These are phyloP conservation scores for Penicillium sp. DNA, from an alignment of 2,329 filamentous ascomycete species.

Conservation along the genomic window DNA sequence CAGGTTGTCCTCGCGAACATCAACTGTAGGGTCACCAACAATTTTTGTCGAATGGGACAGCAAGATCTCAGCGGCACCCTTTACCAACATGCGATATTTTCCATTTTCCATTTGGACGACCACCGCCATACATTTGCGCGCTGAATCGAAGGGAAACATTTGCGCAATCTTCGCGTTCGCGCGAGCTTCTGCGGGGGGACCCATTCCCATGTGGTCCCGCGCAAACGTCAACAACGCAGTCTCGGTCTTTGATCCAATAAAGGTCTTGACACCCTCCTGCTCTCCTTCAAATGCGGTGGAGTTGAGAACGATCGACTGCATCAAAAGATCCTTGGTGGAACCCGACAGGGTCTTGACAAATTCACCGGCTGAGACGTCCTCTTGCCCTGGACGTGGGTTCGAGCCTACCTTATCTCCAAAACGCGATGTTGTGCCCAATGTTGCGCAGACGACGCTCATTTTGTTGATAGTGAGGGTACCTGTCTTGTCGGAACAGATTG, in stretches of 20 bases:
- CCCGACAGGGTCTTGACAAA: constrained; percentile 49
- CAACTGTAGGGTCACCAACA: constrained; percentile 55
- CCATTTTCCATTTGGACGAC: constrained; percentile 52
- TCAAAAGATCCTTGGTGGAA: constrained; percentile 51
- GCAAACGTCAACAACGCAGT: constrained; percentile 68
- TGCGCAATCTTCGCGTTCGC: constrained; percentile 54
- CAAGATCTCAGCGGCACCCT: constrained; percentile 49
- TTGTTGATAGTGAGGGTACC: constrained; percentile 60
- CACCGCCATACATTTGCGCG: constrained; percentile 64
- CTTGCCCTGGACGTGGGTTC: constrained; percentile 40
- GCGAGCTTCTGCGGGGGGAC: constrained; percentile 54
- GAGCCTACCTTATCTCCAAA: constrained; percentile 39
- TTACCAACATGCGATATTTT: constrained; percentile 53
- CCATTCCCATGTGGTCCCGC: constrained; percentile 59
- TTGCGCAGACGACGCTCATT: constrained; percentile 56
- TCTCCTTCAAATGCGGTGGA: constrained; percentile 65
- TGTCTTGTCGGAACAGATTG: constrained; percentile 61
- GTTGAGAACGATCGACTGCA: constrained; percentile 61
- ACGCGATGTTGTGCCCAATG: constrained; percentile 43
- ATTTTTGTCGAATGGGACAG: constrained; percentile 46
- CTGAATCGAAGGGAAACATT: constrained; percentile 56
- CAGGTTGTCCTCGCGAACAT: constrained; percentile 49
- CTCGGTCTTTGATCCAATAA: constrained; percentile 72
- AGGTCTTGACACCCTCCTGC: constrained; percentile 53
- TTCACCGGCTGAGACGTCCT: constrained; percentile 41